Conservation (phyloP, 1,139 yeast genomes). For the Citeromyces hawaiiensis region DNA sequence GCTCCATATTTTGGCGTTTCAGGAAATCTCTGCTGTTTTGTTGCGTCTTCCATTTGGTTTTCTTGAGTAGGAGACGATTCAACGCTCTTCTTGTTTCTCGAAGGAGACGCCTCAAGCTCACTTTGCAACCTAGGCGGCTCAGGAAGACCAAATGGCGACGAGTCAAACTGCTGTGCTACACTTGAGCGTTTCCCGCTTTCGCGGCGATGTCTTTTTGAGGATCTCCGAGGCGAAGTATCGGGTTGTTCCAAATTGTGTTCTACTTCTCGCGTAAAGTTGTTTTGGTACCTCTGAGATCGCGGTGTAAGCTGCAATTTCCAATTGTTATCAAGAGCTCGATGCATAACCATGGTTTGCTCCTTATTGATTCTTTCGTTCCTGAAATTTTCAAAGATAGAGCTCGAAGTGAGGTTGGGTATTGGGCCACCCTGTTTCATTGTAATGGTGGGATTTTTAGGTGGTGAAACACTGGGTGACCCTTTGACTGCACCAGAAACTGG, state of each 20-base stretch:
- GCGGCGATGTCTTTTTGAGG: slow-evolving; percentile 11
- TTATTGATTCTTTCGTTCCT: slow-evolving; percentile 11
- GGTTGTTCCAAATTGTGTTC: slow-evolving; percentile 5
- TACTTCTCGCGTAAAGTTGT: background rate
- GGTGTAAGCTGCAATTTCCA: slow-evolving; percentile 19
- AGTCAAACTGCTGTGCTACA: slow-evolving; percentile 28
- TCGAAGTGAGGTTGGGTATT: slow-evolving; percentile 2
- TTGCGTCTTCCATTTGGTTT: background rate
- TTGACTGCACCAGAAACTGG: background rate
- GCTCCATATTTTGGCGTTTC: slow-evolving; percentile 31
- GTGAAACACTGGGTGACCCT: background rate
- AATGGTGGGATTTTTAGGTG: background rate
- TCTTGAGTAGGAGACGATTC: background rate
- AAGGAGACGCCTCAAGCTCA: background rate
- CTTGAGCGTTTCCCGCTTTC: slow-evolving; percentile 23
- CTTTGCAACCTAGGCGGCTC: slow-evolving; percentile 24
- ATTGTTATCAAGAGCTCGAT: slow-evolving; percentile 22
- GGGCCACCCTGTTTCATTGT: background rate
- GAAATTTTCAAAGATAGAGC: slow-evolving; percentile 5
- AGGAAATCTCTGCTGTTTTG: slow-evolving; percentile 27
- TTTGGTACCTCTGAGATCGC: background rate
- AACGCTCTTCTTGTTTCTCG: background rate
- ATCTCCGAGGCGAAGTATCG: slow-evolving; percentile 11
- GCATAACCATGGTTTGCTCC: slow-evolving; percentile 24
- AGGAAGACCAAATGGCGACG: slow-evolving; percentile 30